Base-by-base conservation (phyloP, 1,284 basidiomycete genomes). In the Rhodotorula sp. region DNA sequence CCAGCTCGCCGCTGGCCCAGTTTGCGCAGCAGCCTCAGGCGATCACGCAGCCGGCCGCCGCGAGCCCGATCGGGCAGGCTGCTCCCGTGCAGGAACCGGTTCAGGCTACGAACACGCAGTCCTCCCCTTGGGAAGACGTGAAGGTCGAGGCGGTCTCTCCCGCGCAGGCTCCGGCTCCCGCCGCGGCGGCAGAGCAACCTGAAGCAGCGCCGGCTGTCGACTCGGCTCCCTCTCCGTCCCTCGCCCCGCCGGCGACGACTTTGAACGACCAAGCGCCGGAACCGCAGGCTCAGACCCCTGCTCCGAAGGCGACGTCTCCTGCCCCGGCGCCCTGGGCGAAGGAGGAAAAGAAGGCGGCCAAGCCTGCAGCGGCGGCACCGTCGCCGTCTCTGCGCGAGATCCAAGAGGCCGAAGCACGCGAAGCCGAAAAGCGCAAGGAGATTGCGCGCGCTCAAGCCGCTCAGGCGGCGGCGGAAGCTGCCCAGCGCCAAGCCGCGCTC, bases 331-430 rank as follows among this genome's bases (percentile, higher is more conserved):
- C 81, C 1, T 80, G 80, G 80, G 80, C 78, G 3, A 78, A 79
- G 58, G 65, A 71, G 39, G 72, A 69, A 26, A 65, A 57, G 34
- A 56, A 56, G 54, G 57, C 52, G n/a, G 64, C 49, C 31, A 58
- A 39, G 31, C 57, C 61, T 39, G 64, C 31, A 1, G 62, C 74
- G 5, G 60, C 70, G 18, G 20, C 67, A 7, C 61, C 72, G 8
- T 69, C 74, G 23, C 79, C 79, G 43, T 91, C 91, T 75, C 84
- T 99, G 64, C 89, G 94, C 68, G 93, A 98, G 78, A 99, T 99
- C 69, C 97, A 99, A 81, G 93, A 97, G 78, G 89, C 90, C 2
- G 97, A 99, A 82, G 88, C 87, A 21, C 92, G 88, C 82, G 89
- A 89, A 78, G 85, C 87, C 15, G 93, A 93, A 76, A 87, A 86